phyloP scores from a whole-genome alignment of 306 rosid genomes.

The Argentina anserina region DNA sequence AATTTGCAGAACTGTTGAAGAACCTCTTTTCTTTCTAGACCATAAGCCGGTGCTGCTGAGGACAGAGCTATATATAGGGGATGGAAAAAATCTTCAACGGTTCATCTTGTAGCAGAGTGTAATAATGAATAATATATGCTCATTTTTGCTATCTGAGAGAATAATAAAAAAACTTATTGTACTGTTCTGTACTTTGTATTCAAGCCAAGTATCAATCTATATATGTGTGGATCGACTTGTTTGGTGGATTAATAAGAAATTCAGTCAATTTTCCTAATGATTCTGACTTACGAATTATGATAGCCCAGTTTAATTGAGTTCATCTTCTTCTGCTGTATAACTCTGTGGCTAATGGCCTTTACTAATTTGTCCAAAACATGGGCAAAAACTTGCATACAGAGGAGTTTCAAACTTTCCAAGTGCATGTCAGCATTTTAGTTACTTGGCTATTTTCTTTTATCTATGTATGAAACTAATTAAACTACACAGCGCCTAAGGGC shows the following conservation, averaged over 20 bases:
- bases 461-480: no score
- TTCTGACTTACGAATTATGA: no score
- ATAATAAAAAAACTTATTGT: neutral
- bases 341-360: no score
- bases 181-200: neutral
- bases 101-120: neutral
- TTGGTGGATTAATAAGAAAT: neutral
- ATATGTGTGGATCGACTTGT: neutral
- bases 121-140: neutral
- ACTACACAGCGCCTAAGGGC: no score
- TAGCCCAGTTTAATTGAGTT: no score
- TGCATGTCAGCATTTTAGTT: no score
- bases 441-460: no score
- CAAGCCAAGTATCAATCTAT: neutral
- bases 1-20: constrained; percentile 8
- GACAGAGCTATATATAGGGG: neutral
- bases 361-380: no score
- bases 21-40: neutral
- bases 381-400: no score
- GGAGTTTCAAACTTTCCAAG: no score
- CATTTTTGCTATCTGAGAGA: neutral
- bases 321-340: no score
- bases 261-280: neutral
- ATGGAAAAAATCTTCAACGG: neutral
- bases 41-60: neutral